These are phyloP conservation scores for Candida xyloterini DNA, from an alignment of 805 yeast genomes.

Conservation along the genomic window DNA sequence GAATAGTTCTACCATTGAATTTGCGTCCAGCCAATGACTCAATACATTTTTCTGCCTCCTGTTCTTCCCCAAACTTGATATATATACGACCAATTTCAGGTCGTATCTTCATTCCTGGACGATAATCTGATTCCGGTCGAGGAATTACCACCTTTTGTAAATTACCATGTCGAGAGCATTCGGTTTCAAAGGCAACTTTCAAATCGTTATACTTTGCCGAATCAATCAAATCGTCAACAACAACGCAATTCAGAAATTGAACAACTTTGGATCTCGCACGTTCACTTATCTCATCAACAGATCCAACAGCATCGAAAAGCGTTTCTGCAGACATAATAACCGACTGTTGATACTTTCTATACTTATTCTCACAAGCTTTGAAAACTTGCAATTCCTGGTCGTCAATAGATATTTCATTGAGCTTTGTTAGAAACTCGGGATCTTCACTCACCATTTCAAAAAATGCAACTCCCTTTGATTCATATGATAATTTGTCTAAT, in stretches of 20 bases:
- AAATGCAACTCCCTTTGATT: conserved; percentile 59
- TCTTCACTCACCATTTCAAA: conserved; percentile 35
- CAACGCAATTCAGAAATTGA: conserved; percentile 62
- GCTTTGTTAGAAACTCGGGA: conserved; percentile 30
- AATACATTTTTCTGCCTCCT: conserved; percentile 53
- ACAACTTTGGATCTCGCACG: conserved; percentile 44
- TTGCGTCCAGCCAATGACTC: conserved; percentile 57
- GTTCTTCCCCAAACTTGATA: conserved; percentile 55
- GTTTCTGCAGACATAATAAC: conserved; percentile 20
- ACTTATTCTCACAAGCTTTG: conserved; percentile 37
- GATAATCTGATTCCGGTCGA: conserved; percentile 43
- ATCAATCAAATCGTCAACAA: conserved; percentile 60
- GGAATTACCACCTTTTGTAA: conserved; percentile 60
- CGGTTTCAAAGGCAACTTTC: conserved; percentile 47
- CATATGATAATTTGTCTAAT: conserved; percentile 45
- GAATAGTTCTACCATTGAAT: conserved; percentile 65
- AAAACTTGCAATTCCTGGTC: conserved; percentile 36
- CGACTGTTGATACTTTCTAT: conserved; percentile 22
- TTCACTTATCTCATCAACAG: conserved; percentile 20
- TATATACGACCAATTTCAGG: conserved; percentile 71
- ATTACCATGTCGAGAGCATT: conserved; percentile 49
- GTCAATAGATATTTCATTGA: conserved; percentile 37
- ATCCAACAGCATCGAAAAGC: conserved; percentile 14
- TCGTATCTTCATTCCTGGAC: conserved; percentile 35
- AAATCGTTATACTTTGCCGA: conserved; percentile 47